These are phyloP conservation scores for Cladosporium velox DNA, from an alignment of 2,329 filamentous ascomycete genomes.

Conservation along the genomic window DNA sequence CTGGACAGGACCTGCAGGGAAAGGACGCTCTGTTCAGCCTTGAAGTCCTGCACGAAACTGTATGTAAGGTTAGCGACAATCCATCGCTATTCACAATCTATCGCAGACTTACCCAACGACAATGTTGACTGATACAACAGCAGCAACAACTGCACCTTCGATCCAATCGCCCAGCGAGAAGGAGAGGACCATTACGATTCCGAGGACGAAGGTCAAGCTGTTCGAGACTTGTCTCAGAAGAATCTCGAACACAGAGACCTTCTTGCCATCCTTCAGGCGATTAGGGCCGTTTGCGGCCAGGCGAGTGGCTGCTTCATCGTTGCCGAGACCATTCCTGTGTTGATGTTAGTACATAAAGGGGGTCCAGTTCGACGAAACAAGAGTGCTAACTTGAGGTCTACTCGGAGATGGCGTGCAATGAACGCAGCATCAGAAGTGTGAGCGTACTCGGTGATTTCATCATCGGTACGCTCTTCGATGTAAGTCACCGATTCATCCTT, in stretches of 20 bases:
- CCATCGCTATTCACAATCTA: too few relatives aligned
- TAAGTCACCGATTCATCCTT: constrained; percentile 20
- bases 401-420: constrained; percentile 9
- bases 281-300: constrained; percentile 24
- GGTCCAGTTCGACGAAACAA: neutral
- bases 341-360: neutral
- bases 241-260: constrained; percentile 26
- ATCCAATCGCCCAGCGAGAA: constrained; percentile 61
- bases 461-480: constrained; percentile 16
- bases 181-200: constrained; percentile 58
- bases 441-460: constrained; percentile 15
- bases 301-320: constrained; percentile 17
- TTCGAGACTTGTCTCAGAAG: constrained; percentile 36
- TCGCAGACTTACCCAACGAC: constrained; percentile 43
- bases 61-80: neutral
- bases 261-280: constrained; percentile 24
- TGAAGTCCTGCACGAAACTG: constrained; percentile 58
- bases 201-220: constrained; percentile 44
- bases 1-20: constrained; percentile 56
- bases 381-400: constrained; percentile 13
- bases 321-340: constrained; percentile 13
- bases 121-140: constrained; percentile 59
- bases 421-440: constrained; percentile 12
- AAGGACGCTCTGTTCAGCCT: constrained; percentile 60
- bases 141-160: constrained; percentile 58